Conservation (phyloP, 768 basidiomycete genomes). For the Austroboletus festivus region DNA sequence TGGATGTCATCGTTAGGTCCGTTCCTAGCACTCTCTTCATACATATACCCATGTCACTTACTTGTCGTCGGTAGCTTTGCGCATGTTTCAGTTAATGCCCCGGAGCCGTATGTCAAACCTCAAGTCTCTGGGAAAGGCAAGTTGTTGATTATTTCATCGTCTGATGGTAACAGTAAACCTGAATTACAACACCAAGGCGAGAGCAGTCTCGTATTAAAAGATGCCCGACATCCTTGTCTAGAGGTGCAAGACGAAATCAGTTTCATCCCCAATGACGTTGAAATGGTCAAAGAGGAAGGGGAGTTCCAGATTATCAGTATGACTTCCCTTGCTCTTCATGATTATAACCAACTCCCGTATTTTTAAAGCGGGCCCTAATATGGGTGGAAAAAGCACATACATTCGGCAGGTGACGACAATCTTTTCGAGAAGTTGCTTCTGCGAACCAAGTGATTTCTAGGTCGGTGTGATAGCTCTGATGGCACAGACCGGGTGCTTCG, state of each 20-base stretch:
- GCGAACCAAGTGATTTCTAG: constrained; percentile 33
- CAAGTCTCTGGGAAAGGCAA: constrained; percentile 71
- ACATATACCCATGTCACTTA: background rate
- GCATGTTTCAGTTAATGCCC: constrained; percentile 84
- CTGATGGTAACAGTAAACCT: constrained; percentile 1
- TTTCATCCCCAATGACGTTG: constrained; percentile 94
- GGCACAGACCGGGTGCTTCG: constrained; percentile 94
- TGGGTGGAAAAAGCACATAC: constrained; percentile 98
- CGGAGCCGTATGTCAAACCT: constrained; percentile 87
- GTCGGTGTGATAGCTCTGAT: constrained; percentile 95
- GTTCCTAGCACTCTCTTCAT: background rate
- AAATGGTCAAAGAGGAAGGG: constrained; percentile 90
- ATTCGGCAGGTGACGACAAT: constrained; percentile 70
- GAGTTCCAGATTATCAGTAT: constrained; percentile 95
- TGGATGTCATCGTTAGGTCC: constrained; percentile 90
- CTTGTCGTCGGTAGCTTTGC: constrained; percentile 61
- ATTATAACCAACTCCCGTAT: background rate
- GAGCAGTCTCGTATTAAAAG: constrained; percentile 75
- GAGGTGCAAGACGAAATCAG: constrained; percentile 94
- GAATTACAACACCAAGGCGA: constrained; percentile 45
- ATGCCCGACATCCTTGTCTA: constrained; percentile 93
- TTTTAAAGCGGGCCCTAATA: constrained; percentile 85
- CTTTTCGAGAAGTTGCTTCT: background rate
- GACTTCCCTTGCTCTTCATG: constrained; percentile 15
- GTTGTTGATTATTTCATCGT: background rate